Conservation (phyloP, 371 early-diverging fungal genomes). For the Coemansia sp. region DNA sequence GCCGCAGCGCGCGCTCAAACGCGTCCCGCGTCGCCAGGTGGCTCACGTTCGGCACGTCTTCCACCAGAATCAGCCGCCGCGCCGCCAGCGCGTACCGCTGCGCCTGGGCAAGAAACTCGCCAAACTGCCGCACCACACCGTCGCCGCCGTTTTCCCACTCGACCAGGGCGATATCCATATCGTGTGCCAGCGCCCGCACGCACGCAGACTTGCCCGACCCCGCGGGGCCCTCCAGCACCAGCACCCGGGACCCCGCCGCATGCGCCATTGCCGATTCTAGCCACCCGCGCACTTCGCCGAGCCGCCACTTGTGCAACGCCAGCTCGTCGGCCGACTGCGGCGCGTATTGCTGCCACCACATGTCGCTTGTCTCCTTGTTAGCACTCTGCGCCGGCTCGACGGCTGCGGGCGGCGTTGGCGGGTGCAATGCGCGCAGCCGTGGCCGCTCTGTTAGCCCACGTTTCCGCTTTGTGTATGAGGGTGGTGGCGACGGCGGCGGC, state of each 20-base stretch:
- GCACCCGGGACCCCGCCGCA: constrained; percentile 50
- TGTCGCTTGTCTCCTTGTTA: constrained; percentile 6
- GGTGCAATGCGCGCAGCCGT: constrained; percentile 5
- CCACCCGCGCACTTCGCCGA: constrained; percentile 61
- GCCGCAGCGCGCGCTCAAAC: constrained; percentile 47
- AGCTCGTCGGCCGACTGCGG: constrained; percentile 51
- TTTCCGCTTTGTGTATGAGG: background rate
- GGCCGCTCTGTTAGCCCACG: constrained; percentile 41
- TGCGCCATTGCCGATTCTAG: constrained; percentile 23
- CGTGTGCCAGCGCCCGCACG: constrained; percentile 57
- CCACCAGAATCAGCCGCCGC: constrained; percentile 53
- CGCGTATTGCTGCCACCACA: constrained; percentile 46
- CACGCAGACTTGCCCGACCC: constrained; percentile 73
- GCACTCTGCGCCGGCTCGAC: background rate
- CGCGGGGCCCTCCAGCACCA: constrained; percentile 71
- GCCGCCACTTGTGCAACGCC: constrained; percentile 58
- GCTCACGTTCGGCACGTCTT: constrained; percentile 57
- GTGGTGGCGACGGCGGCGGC: background rate
- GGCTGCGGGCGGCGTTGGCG: background rate
- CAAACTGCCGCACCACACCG: constrained; percentile 35
- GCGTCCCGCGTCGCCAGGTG: constrained; percentile 45
- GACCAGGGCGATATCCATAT: constrained; percentile 59
- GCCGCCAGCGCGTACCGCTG: constrained; percentile 30
- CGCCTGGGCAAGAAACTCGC: constrained; percentile 35
- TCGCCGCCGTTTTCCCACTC: constrained; percentile 70